Evolutionary conservation across 2,329 filamentous ascomycete genomes (phyloP).

Genomic region (Curvularia spicifera): DNA sequence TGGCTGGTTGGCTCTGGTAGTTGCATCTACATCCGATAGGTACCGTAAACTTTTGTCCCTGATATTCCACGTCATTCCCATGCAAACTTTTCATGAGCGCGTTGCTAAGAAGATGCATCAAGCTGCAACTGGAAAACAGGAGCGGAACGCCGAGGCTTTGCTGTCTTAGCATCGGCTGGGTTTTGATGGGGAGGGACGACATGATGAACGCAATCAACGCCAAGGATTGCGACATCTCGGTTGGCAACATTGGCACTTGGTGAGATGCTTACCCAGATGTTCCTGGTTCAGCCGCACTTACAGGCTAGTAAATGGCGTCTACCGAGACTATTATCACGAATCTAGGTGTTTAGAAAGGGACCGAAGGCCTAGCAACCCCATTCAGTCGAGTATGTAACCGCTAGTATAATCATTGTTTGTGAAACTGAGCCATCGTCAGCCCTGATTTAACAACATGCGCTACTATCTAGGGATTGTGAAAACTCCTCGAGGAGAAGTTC

Average conservation of each 20-base stretch:
- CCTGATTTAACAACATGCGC: not conserved
- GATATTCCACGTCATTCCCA: not conserved
- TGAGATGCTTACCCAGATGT: slow-evolving; percentile 6
- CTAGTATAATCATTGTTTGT: not conserved
- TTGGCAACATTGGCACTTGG: slow-evolving; percentile 13
- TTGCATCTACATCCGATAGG: not conserved
- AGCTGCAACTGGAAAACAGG: not conserved
- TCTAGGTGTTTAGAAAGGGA: not conserved
- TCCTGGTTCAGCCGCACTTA: slow-evolving; percentile 9
- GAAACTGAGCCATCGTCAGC: not conserved
- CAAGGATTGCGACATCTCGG: slow-evolving; percentile 22
- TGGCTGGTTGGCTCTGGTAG: slow-evolving; percentile 12
- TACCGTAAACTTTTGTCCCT: not conserved
- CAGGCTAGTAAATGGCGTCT: not conserved
- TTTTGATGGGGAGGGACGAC: not conserved
- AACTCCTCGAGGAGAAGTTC: not conserved
- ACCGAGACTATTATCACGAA: not conserved
- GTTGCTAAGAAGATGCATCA: not conserved
- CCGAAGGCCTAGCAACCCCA: not conserved
- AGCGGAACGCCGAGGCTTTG: not conserved
- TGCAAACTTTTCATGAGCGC: not conserved
- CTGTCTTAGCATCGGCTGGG: not conserved
- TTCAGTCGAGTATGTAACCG: not conserved
- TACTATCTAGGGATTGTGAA: not conserved
- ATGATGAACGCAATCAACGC: slow-evolving; percentile 14